These are phyloP conservation scores for Knoxdaviesia capensis DNA, from an alignment of 2,329 filamentous ascomycete genomes.

Conservation along the genomic window DNA sequence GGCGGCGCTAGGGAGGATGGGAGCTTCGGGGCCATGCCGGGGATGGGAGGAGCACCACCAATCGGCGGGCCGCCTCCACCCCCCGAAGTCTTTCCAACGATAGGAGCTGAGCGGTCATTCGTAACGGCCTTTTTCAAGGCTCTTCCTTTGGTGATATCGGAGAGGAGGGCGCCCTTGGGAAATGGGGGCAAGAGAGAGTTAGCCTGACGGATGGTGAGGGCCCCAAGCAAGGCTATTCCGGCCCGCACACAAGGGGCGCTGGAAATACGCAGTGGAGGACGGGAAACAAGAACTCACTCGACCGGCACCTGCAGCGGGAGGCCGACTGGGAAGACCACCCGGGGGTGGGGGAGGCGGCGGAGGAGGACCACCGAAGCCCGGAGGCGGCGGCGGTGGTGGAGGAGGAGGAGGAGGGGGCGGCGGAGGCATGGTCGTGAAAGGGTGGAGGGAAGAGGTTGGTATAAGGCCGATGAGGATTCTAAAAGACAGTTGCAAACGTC, in stretches of 20 bases:
- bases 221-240: not conserved
- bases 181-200: conserved; percentile 3
- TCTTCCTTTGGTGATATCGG: conserved; percentile 70
- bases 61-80: conserved; percentile 35
- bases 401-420: conserved; percentile 32
- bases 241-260: too few species aligned
- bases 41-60: conserved; percentile 61
- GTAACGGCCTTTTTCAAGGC: conserved; percentile 69
- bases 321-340: conserved; percentile 34
- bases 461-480: too few species aligned
- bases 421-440: not conserved
- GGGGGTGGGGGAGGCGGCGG: conserved; percentile 45
- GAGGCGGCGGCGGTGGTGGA: conserved; percentile 53
- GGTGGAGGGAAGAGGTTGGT: not conserved
- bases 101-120: conserved; percentile 79
- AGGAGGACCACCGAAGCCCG: conserved; percentile 39
- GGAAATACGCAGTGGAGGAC: not conserved
- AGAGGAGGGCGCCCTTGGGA: conserved; percentile 58
- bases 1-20: conserved; percentile 52
- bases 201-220: not conserved
- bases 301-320: conserved; percentile 31
- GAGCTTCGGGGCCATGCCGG: conserved; percentile 27
- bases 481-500: too few species aligned
- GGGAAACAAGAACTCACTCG: conserved; percentile 35
- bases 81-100: conserved; percentile 35